phyloP scores from a whole-genome alignment of 2,329 filamentous ascomycete species.

The Phoma herbarum region DNA sequence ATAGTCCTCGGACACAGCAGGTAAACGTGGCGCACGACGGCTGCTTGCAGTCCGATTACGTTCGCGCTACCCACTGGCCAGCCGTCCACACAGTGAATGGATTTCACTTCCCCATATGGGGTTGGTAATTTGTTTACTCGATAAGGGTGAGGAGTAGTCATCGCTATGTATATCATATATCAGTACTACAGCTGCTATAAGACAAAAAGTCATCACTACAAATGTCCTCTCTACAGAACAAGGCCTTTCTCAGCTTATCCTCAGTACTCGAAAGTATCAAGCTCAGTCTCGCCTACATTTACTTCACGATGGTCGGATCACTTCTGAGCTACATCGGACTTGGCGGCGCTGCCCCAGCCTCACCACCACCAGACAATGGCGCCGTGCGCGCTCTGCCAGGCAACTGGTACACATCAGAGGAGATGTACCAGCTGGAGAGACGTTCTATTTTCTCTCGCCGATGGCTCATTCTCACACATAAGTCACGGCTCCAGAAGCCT shows the following conservation, averaged over 20 bases:
- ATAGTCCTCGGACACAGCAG: slow-evolving; percentile 18
- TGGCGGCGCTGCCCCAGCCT: slow-evolving; percentile 24
- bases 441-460: slow-evolving; percentile 63
- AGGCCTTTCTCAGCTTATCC: slow-evolving; percentile 19
- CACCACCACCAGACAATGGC: slow-evolving; percentile 29
- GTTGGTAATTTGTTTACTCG: slow-evolving; percentile 34
- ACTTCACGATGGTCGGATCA: slow-evolving; percentile 36
- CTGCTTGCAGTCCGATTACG: slow-evolving; percentile 37
- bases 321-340: slow-evolving; percentile 41
- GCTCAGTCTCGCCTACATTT: slow-evolving; percentile 17
- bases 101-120: slow-evolving; percentile 43
- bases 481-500: slow-evolving; percentile 58
- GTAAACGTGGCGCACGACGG: slow-evolving; percentile 33
- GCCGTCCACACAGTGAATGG: slow-evolving; percentile 30
- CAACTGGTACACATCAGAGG: slow-evolving; percentile 53
- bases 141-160: slow-evolving; percentile 35
- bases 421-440: slow-evolving; percentile 58
- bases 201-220: slow-evolving; percentile 4
- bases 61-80: slow-evolving; percentile 35
- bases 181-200: slow-evolving; percentile 22
- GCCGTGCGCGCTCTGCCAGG: slow-evolving; percentile 55
- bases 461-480: slow-evolving; percentile 66
- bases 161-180: slow-evolving; percentile 31
- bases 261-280: slow-evolving; percentile 18
- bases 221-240: slow-evolving; percentile 21